Conservation (phyloP, 768 basidiomycete species). For the Brasilioporus rufonigricans region DNA sequence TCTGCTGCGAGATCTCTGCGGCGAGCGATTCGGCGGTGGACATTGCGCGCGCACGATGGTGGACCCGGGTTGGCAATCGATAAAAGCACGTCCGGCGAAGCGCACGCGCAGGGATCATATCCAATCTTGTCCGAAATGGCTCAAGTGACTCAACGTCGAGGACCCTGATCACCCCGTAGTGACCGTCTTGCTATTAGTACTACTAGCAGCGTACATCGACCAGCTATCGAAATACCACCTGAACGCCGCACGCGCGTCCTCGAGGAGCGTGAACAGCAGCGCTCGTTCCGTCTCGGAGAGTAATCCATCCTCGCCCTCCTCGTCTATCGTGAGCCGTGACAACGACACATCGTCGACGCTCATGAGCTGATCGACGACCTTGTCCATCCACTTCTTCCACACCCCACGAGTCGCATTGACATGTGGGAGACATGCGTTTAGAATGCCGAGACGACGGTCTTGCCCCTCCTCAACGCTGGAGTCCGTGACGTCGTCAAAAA, state of each 20-base stretch:
- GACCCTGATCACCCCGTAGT: conserved; percentile 25
- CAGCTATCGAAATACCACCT: conserved; percentile 16
- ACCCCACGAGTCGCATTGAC: conserved; percentile 15
- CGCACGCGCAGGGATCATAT: conserved; percentile 17
- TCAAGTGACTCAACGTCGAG: conserved; percentile 19
- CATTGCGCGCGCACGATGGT: conserved; percentile 33
- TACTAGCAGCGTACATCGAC: conserved; percentile 6
- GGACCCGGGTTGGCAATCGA: conserved; percentile 33
- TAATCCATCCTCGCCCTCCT: background rate
- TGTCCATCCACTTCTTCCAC: conserved; percentile 23
- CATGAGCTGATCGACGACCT: conserved; percentile 21
- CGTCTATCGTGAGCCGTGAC: conserved; percentile 5
- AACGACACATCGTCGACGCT: background rate
- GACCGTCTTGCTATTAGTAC: background rate
- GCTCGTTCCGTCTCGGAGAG: conserved; percentile 9
- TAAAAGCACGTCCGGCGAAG: conserved; percentile 23
- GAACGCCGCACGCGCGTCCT: too few species aligned
- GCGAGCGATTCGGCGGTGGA: conserved; percentile 44
- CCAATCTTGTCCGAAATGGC: conserved; percentile 12
- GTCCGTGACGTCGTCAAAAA: conserved; percentile 11
- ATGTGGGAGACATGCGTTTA: conserved; percentile 15
- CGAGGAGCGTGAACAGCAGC: conserved; percentile 18
- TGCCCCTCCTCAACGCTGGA: conserved; percentile 14
- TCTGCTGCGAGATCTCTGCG: conserved; percentile 55
- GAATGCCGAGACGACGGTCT: conserved; percentile 14